A percentile compares a stretch with the other conserved stretches of the same genome.
Evolutionary conservation across 1,284 basidiomycete species (phyloP).

Genomic region (Butyriboletus appendiculatus): DNA sequence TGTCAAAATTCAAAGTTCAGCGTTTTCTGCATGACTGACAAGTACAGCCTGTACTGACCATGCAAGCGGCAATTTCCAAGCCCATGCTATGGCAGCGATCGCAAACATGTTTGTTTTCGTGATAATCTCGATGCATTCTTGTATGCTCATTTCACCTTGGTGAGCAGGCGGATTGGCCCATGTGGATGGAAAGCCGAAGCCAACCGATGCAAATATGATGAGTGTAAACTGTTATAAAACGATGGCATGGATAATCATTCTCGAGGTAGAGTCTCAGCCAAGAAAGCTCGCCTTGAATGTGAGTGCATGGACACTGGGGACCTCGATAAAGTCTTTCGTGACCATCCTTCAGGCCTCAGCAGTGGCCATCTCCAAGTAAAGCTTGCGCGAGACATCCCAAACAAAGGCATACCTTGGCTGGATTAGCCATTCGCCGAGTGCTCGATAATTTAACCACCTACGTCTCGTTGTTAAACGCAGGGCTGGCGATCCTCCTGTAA

Average conservation of each 20-base stretch:
- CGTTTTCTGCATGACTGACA: neutral
- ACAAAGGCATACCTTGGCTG: conserved; percentile 44
- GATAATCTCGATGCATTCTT: conserved; percentile 45
- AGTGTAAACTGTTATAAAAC: conserved; percentile 42
- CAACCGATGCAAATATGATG: conserved; percentile 50
- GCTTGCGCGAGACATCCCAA: conserved; percentile 43
- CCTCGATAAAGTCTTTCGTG: conserved; percentile 36
- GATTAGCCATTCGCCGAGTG: neutral
- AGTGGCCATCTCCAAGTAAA: conserved; percentile 47
- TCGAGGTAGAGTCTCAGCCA: neutral
- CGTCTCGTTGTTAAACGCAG: conserved; percentile 51
- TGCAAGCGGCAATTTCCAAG: conserved; percentile 43
- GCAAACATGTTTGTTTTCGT: conserved; percentile 33
- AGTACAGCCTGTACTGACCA: conserved; percentile 32
- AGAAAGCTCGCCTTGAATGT: conserved; percentile 45
- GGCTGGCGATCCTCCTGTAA: conserved; percentile 48
- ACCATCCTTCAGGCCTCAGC: conserved; percentile 46
- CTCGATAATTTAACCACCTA: conserved; percentile 24
- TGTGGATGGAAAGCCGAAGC: conserved; percentile 50
- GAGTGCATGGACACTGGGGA: conserved; percentile 41
- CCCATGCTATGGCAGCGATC: conserved; percentile 42
- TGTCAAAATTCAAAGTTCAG: neutral
- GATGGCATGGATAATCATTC: neutral
- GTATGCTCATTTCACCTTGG: conserved; percentile 44
- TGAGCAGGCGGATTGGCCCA: conserved; percentile 41